phyloP scores from a whole-genome alignment of 1,284 basidiomycete species.

The Polyporus tsugae region DNA sequence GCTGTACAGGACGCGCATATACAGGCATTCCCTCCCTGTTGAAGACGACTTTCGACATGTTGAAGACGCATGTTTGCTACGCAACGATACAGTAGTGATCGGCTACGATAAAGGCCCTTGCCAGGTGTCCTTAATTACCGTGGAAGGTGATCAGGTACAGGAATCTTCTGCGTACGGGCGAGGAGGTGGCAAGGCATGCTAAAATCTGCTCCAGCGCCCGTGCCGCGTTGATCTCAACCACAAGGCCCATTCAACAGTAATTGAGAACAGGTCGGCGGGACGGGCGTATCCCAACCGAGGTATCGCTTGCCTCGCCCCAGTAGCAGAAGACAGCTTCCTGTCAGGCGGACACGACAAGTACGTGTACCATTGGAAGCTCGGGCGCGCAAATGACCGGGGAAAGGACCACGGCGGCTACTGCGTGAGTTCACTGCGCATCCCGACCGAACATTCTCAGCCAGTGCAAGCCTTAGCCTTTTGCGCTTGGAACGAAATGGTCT shows the following conservation, averaged over 20 bases:
- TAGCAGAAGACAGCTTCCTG: conserved; percentile 47
- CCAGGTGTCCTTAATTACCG: conserved; percentile 52
- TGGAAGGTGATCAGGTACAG: conserved; percentile 40
- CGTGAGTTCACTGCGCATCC: conserved; percentile 37
- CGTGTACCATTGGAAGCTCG: conserved; percentile 49
- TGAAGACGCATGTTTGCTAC: conserved; percentile 47
- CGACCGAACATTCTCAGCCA: conserved; percentile 40
- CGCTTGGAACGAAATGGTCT: conserved; percentile 41
- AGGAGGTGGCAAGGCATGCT: conserved; percentile 10
- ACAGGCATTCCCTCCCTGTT: conserved; percentile 52
- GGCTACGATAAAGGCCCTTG: conserved; percentile 48
- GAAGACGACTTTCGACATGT: conserved; percentile 47
- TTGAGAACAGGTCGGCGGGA: conserved; percentile 31
- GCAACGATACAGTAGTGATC: conserved; percentile 49
- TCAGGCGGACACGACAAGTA: conserved; percentile 54
- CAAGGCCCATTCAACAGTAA: conserved; percentile 37
- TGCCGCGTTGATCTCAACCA: conserved; percentile 41
- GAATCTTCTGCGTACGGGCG: background rate
- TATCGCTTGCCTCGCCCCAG: conserved; percentile 48
- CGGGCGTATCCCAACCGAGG: conserved; percentile 43
- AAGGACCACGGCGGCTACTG: conserved; percentile 20
- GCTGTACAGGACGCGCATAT: conserved; percentile 47
- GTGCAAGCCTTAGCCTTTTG: conserved; percentile 49
- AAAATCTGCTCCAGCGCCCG: conserved; percentile 28
- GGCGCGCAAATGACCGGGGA: conserved; percentile 13